A percentile compares a stretch with the other conserved stretches of the same genome.
These are phyloP conservation scores for Alnus glutinosa DNA, from an alignment of 306 rosid species.

Conservation along the genomic window DNA sequence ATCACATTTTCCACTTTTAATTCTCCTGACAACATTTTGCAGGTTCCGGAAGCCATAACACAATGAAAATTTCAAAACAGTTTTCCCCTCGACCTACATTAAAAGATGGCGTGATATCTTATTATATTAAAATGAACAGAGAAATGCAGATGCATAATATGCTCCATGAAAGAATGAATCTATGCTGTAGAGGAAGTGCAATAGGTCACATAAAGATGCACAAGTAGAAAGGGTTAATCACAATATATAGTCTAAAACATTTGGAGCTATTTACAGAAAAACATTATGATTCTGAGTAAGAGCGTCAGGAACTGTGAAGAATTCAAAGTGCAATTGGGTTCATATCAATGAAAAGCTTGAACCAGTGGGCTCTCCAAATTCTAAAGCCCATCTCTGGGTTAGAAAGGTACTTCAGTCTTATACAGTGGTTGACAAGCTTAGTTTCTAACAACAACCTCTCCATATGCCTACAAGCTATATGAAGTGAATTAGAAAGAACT, in stretches of 20 bases:
- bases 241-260: neutral
- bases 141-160: conserved; percentile 1
- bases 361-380: neutral
- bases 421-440: neutral
- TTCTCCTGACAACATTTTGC: conserved; percentile 78
- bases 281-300: neutral
- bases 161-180: neutral
- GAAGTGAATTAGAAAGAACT: conserved; percentile 4
- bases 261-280: neutral
- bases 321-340: neutral
- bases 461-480: neutral
- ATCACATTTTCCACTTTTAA: conserved; percentile 75
- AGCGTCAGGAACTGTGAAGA: neutral
- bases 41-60: conserved; percentile 94
- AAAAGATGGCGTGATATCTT: conserved; percentile 18
- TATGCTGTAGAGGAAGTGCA: neutral
- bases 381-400: neutral
- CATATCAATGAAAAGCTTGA: neutral
- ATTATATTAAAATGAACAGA: conserved; percentile 10
- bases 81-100: conserved; percentile 77
- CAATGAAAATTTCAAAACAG: conserved; percentile 70
- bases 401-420: neutral
- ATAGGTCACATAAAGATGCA: neutral
- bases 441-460: conserved; percentile 20
- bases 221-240: neutral